Evolutionary conservation across 768 basidiomycete genomes (phyloP).

Genomic region (Termitomyces sp.): DNA sequence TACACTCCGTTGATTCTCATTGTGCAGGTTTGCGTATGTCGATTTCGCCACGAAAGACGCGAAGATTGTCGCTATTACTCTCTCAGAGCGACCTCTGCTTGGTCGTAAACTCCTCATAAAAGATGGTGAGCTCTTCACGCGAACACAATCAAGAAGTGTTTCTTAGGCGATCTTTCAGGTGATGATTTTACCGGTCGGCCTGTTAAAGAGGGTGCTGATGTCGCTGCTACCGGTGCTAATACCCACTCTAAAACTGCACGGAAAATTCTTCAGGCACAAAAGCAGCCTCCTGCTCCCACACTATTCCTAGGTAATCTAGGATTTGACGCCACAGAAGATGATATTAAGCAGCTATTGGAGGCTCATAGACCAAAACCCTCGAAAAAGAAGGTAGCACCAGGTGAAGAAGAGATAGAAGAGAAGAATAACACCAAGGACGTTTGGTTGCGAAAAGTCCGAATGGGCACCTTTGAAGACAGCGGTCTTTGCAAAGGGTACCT

Average conservation of each 20-base stretch:
- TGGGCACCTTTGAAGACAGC: constrained; percentile 96
- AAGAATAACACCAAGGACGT: constrained; percentile 28
- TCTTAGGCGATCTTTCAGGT: constrained; percentile 36
- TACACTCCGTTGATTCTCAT: not conserved
- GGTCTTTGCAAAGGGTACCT: constrained; percentile 93
- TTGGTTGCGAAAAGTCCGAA: constrained; percentile 77
- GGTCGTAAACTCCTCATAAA: constrained; percentile 92
- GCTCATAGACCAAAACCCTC: constrained; percentile 43
- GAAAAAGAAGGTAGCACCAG: constrained; percentile 25
- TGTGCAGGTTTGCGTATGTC: constrained; percentile 86
- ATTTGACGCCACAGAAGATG: constrained; percentile 81
- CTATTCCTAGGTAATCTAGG: constrained; percentile 92
- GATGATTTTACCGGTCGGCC: constrained; percentile 72
- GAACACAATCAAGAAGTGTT: not conserved
- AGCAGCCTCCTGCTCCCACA: constrained; percentile 78
- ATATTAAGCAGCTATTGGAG: constrained; percentile 69
- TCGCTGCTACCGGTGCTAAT: constrained; percentile 22
- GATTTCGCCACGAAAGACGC: constrained; percentile 81
- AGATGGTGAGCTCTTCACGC: constrained; percentile 51
- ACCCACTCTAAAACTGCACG: constrained; percentile 64
- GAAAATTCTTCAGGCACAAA: constrained; percentile 72
- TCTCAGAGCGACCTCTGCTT: constrained; percentile 77
- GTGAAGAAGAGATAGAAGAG: constrained; percentile 23
- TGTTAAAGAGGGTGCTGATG: constrained; percentile 31
- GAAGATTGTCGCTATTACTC: constrained; percentile 66